A percentile compares a stretch with the other conserved stretches of the same genome.
phyloP scores from a whole-genome alignment of 805 yeast genomes.

The Teunomyces barrocoloradensis region DNA sequence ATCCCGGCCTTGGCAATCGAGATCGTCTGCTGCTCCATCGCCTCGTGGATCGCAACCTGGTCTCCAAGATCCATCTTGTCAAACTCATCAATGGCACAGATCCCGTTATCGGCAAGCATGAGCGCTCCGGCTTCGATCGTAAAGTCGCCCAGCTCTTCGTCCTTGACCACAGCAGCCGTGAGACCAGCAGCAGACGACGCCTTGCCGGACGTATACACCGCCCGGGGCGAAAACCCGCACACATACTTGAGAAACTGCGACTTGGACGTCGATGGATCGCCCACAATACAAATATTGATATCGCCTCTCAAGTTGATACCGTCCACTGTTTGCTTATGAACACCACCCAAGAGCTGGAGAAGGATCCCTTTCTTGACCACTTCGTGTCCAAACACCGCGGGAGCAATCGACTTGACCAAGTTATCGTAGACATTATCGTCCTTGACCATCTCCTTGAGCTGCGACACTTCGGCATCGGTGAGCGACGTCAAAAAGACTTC shows the following conservation, averaged over 20 bases:
- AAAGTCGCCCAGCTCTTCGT: constrained; percentile 95
- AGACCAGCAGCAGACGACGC: constrained; percentile 99
- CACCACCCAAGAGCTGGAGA: constrained; percentile 90
- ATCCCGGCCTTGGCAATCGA: constrained; percentile 99
- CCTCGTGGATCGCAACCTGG: constrained; percentile 98
- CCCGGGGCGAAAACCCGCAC: constrained; percentile 85
- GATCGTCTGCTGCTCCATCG: constrained; percentile 99
- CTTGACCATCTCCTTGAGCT: constrained; percentile 85
- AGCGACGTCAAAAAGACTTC: constrained; percentile 75
- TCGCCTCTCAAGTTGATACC: constrained; percentile 96
- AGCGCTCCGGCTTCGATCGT: constrained; percentile 98
- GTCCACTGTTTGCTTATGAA: constrained; percentile 88
- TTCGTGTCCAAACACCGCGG: constrained; percentile 96
- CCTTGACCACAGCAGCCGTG: constrained; percentile 96
- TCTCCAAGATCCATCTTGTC: constrained; percentile 96
- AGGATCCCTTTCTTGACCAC: constrained; percentile 88
- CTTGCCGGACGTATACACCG: constrained; percentile 96
- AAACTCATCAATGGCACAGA: constrained; percentile 97
- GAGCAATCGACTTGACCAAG: constrained; percentile 85
- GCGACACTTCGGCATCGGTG: constrained; percentile 78
- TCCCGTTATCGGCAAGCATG: constrained; percentile 97
- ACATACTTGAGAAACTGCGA: constrained; percentile 95
- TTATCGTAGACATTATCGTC: constrained; percentile 82
- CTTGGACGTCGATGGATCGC: constrained; percentile 97
- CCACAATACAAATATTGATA: constrained; percentile 92